Conservation (phyloP, 495 filamentous ascomycete species). For the Aspergillus avenaceus region DNA sequence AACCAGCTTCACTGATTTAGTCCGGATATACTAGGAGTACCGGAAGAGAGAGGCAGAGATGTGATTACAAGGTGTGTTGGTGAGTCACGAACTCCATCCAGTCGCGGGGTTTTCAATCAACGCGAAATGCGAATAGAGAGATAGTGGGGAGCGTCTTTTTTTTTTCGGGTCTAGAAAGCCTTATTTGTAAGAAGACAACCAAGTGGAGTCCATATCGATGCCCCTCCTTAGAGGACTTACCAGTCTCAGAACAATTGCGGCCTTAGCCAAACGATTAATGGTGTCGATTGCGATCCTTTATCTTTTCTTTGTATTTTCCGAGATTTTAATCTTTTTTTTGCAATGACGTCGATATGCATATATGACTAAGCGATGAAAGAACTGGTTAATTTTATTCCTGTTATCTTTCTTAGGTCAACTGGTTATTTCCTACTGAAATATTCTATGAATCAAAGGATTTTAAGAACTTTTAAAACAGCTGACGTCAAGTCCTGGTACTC, state of each 20-base stretch:
- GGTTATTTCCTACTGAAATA: too few species aligned
- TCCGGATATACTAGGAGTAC: neutral
- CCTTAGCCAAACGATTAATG: neutral
- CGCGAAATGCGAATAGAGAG: neutral
- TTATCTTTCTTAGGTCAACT: too few species aligned
- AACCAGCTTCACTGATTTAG: constrained; percentile 29
- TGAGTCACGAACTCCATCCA: neutral
- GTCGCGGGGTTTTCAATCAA: constrained; percentile 10
- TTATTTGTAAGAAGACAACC: neutral
- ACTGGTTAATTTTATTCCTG: too few species aligned
- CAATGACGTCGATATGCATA: constrained; percentile 18
- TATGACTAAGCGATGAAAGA: constrained; percentile 19
- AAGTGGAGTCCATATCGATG: neutral
- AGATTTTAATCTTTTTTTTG: constrained; percentile 17
- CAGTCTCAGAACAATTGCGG: neutral
- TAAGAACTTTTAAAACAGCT: too few species aligned
- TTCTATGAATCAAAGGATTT: too few species aligned
- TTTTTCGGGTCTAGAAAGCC: neutral
- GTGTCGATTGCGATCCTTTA: neutral
- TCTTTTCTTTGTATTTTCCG: constrained; percentile 1
- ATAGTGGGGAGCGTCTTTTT: neutral
- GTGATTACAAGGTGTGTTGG: neutral
- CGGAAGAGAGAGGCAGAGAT: neutral
- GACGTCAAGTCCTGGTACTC: too few species aligned
- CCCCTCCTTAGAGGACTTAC: constrained; percentile 7